These are phyloP conservation scores for Glomus cerebriforme DNA, from an alignment of 192 early-diverging fungal species.

Conservation along the genomic window DNA sequence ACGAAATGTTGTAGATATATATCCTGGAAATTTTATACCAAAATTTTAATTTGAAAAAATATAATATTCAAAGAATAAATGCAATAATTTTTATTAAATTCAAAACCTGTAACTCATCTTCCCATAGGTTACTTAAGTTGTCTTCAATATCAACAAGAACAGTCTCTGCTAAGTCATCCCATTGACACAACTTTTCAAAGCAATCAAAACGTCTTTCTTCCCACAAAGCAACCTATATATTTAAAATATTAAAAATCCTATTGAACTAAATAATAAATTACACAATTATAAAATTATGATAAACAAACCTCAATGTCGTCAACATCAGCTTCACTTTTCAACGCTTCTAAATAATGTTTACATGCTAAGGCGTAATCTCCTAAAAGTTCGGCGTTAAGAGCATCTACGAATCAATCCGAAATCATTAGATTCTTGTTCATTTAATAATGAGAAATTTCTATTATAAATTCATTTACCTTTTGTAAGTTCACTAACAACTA, in stretches of 20 bases:
- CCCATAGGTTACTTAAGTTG: conserved; percentile 55
- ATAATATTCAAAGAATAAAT: not conserved
- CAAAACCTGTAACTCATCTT: conserved; percentile 41
- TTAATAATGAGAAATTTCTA: not conserved
- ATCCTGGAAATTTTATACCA: conserved; percentile 32
- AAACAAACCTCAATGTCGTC: conserved; percentile 46
- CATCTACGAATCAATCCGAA: conserved; percentile 32
- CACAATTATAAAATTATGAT: not conserved
- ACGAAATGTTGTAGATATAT: conserved; percentile 61
- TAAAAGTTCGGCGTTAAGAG: conserved; percentile 61
- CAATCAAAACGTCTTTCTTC: conserved; percentile 60
- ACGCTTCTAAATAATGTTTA: conserved; percentile 41
- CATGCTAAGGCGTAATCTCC: conserved; percentile 61
- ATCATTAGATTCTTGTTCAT: not conserved
- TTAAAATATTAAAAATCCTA: not conserved
- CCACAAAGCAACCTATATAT: conserved; percentile 33
- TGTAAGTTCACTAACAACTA: conserved; percentile 49
- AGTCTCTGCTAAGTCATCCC: conserved; percentile 58
- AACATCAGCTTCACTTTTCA: conserved; percentile 40
- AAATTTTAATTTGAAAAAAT: not conserved
- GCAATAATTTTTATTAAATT: not conserved
- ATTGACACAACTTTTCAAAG: conserved; percentile 61
- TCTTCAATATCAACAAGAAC: conserved; percentile 56
- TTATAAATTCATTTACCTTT: conserved; percentile 35
- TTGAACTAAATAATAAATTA: not conserved